A percentile compares a stretch with the other conserved stretches of the same genome.
These are phyloP conservation scores for Rhodosporidiobolus sp. DNA, from an alignment of 768 basidiomycete genomes.

Conservation along the genomic window DNA sequence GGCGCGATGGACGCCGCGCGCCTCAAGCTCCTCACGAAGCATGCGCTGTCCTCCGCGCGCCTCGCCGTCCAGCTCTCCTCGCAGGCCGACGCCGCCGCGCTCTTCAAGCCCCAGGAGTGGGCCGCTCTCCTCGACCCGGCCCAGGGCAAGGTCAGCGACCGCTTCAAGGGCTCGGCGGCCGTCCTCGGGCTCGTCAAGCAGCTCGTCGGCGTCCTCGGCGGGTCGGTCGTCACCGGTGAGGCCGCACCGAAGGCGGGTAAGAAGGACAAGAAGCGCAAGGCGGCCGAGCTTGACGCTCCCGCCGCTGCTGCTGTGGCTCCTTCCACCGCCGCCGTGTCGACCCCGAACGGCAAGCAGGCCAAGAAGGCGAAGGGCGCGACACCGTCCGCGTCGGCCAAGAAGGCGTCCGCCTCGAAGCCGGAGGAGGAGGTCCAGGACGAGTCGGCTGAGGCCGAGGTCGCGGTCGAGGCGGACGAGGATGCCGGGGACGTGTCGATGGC, in stretches of 20 bases:
- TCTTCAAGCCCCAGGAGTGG: conserved; percentile 67
- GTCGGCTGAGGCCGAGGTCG: conserved; percentile 15
- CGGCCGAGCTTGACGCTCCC: conserved; percentile 7
- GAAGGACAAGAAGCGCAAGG: conserved; percentile 39
- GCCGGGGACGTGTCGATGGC: conserved; percentile 8
- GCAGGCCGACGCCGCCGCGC: conserved; percentile 45
- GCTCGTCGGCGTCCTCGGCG: conserved; percentile 50
- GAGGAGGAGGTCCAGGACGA: conserved; percentile 32
- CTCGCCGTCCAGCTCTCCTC: conserved; percentile 58
- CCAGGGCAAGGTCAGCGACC: conserved; percentile 52
- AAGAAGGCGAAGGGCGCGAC: conserved; percentile 38
- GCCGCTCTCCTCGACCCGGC: conserved; percentile 55
- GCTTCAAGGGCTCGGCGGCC: conserved; percentile 63
- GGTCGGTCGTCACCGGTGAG: conserved; percentile 43
- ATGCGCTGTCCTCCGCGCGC: conserved; percentile 64
- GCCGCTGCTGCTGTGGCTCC: conserved; percentile 1
- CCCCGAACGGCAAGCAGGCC: conserved; percentile 42
- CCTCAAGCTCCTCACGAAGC: conserved; percentile 74
- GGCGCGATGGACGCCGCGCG: conserved; percentile 59
- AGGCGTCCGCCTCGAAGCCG: background rate
- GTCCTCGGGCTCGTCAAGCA: conserved; percentile 66
- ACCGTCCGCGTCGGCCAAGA: background rate
- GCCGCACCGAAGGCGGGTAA: conserved; percentile 8
- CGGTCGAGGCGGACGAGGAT: conserved; percentile 21
- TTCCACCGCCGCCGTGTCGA: background rate